Base-by-base conservation (phyloP, 805 yeast species). In the Candida argentea region DNA sequence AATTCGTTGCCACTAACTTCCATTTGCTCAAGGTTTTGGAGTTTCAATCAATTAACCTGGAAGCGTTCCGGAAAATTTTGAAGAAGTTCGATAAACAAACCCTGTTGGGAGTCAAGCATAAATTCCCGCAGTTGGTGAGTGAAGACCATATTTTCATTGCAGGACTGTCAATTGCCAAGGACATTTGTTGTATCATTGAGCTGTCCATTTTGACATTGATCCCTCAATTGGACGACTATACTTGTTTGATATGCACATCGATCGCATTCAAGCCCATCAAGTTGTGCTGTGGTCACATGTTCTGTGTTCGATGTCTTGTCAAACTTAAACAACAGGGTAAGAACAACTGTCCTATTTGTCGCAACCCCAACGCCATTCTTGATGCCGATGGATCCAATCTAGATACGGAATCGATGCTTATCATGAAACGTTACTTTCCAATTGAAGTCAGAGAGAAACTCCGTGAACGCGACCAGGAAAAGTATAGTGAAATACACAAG, bases 61-160 rank as follows among this genome's bases (percentile, higher is more conserved):
- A 70, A 23, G 89, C 89, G 0, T 64, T 77, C 22, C 53, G 66
- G 11, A 80, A 80, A 48, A 80, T 80, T 35, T 57, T 79, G 43
- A 79, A 80, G 46, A 80, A 80, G 44, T 80, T 81, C 40, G 86
- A 81, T 40, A 80, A 80, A 45, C 77, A 72, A 40, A 80, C 89
- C 1, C 53, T 70, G 5, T 51, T 79, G 16, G 61, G 65, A 17
- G 57, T 75, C 1, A 59, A 67, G 22, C 32, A 50, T 4, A 43
- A 53, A 24, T 68, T 72, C 39, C 76, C 79, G 2, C 48, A 56
- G 23, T 44, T 67, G 33, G 46, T 62, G 24, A 46, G 55, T 9
- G 40, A 52, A 23, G 64, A 61, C 32, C 69, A 66, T 32, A 50
- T 59, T 9, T 61, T 61, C 29, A 53, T 64, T 31, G 54, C 57